Conservation (phyloP, 2,329 filamentous ascomycete species). For the Exophiala mesophila region DNA sequence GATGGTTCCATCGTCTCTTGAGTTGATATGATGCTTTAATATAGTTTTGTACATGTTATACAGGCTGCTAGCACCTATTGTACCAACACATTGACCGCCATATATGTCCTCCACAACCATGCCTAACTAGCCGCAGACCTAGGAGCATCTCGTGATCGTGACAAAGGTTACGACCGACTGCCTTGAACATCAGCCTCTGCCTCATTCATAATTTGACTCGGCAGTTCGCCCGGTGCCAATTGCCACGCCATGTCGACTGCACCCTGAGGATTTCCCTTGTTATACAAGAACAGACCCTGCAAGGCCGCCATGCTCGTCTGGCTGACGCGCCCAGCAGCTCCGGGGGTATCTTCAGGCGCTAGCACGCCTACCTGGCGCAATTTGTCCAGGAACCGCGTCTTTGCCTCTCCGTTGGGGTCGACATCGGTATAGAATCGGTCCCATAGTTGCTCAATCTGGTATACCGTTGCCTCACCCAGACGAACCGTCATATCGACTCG, state of each 20-base stretch:
- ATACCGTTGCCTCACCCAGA: constrained; percentile 79
- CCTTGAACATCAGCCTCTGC: too few relatives aligned
- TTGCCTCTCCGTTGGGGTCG: constrained; percentile 59
- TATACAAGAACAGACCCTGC: constrained; percentile 90
- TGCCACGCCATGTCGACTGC: constrained; percentile 69
- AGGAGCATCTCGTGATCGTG: too few relatives aligned
- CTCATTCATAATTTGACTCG: constrained; percentile 6
- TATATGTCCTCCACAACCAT: too few relatives aligned
- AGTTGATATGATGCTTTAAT: too few relatives aligned
- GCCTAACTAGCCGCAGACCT: too few relatives aligned
- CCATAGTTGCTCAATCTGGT: constrained; percentile 85
- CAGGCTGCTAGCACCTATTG: too few relatives aligned
- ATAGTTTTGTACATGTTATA: too few relatives aligned
- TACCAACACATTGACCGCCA: too few relatives aligned
- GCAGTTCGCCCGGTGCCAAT: constrained; percentile 21
- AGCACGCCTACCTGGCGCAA: constrained; percentile 68
- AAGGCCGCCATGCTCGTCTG: constrained; percentile 82
- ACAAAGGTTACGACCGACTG: too few relatives aligned
- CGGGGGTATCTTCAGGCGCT: constrained; percentile 31
- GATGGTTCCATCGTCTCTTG: too few relatives aligned
- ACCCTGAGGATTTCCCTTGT: constrained; percentile 84
- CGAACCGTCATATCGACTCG: constrained; percentile 89
- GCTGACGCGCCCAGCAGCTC: constrained; percentile 26
- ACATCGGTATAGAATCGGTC: constrained; percentile 88
- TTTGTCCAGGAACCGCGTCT: constrained; percentile 64